Evolutionary conservation across 1,284 basidiomycete genomes (phyloP), one percentile per base, ranked within the genome.

Genomic region (Cryptococcus hybrid): DNA sequence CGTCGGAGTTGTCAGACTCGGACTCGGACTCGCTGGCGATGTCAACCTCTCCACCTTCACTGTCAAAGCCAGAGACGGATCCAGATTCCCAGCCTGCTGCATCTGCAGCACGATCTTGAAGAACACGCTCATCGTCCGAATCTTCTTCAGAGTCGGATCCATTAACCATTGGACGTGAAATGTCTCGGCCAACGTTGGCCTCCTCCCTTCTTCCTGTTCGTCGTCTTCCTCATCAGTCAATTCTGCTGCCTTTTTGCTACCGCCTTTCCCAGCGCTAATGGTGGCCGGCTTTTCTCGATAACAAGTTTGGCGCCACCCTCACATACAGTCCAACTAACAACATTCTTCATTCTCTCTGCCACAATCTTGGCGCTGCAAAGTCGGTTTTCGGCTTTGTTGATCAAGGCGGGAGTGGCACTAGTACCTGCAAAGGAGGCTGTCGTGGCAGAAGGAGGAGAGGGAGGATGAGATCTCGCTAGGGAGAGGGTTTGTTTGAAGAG

Each of bases 341-440:
- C 82, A 18, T 71, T 68, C 13, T 79, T 78, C 2, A 90, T 80
- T 61, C 84, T 84, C 11, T 82, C 80, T 0, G 89, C 86, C 9
- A 92, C 80, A 15, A 82, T 75, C 73, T 90, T 92, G 2, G 88
- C 88, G 67, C 89, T 91, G 46, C 88, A 80, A 30, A 94, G 77
- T 35, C 88, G 84, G 57, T 83, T 86, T 66, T 89, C 86, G 1
- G 88, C 84, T 74, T 88, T 89, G 6, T 82, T 81, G 13, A 78
- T 68, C 2, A 82, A 74, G 2, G 56, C 46, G 38, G 59, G 49
- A 47, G 57, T 12, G 24, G 55, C 35, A 8, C 56, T 58, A 5
- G 57, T 62, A 30, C 30, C 30, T 30, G 30, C 30, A 30, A 30
- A 30, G 30, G 30, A 30, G 3, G 30, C 4, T 30, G 30, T 6